Conservation (phyloP, 345 rosid species). For the Populus davidiana region DNA sequence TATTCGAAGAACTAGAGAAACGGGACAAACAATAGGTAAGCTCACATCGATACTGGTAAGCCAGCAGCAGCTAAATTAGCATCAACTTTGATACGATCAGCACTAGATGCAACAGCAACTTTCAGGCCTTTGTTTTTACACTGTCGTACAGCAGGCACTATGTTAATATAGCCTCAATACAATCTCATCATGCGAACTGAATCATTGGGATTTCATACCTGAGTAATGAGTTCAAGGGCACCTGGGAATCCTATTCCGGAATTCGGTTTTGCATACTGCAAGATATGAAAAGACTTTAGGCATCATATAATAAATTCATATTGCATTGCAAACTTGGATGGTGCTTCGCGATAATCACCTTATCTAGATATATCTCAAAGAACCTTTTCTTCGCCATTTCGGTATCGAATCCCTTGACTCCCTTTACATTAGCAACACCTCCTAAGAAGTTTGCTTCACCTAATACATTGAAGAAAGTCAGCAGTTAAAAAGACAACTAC, state of each 20-base stretch:
- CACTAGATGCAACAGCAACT: conserved; percentile 96
- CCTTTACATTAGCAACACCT: conserved; percentile 89
- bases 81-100: conserved; percentile 92
- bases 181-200: conserved; percentile 1
- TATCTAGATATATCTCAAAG: conserved; percentile 84
- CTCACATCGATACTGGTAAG: conserved; percentile 65
- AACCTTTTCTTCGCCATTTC: conserved; percentile 75
- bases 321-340: neutral
- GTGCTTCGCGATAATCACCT: conserved; percentile 42
- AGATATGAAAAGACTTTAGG: conserved; percentile 6
- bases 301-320: neutral
- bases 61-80: conserved; percentile 94
- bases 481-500: neutral
- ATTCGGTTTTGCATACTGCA: conserved; percentile 88
- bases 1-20: neutral
- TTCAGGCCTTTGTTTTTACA: conserved; percentile 84
- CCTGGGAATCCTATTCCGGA: conserved; percentile 96
- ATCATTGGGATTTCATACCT: conserved; percentile 40
- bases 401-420: conserved; percentile 59
- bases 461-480: conserved; percentile 22
- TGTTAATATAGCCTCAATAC: neutral
- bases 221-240: conserved; percentile 78
- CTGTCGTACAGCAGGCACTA: conserved; percentile 32
- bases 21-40: neutral
- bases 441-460: conserved; percentile 92